These are phyloP conservation scores for Verticillium dahliae DNA, from an alignment of 2,329 filamentous ascomycete species.

Conservation along the genomic window DNA sequence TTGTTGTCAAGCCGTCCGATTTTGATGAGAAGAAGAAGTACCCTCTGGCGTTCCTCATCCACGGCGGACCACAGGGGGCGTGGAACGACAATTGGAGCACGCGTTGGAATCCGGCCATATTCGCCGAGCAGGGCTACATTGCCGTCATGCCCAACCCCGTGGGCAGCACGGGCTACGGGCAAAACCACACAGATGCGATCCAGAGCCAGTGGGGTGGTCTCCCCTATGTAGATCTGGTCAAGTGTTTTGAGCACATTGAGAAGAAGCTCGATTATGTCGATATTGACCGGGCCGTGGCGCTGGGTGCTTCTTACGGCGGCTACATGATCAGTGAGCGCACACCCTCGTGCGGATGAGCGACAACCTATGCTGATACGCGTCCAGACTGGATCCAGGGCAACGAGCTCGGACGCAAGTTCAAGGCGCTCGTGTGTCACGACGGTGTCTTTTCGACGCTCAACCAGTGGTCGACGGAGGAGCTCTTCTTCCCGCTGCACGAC, in stretches of 20 bases:
- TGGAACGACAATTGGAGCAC: conserved; percentile 74
- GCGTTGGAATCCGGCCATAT: conserved; percentile 80
- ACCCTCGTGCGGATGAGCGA: not conserved
- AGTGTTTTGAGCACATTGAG: conserved; percentile 68
- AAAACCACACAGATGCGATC: conserved; percentile 71
- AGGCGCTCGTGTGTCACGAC: conserved; percentile 82
- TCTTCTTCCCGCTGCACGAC: conserved; percentile 66
- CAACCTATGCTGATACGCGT: conserved; percentile 3
- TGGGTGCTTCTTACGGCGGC: conserved; percentile 70
- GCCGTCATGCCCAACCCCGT: conserved; percentile 79
- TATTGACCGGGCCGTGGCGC: conserved; percentile 60
- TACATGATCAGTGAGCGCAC: conserved; percentile 60
- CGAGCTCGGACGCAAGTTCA: conserved; percentile 74
- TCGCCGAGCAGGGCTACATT: conserved; percentile 82
- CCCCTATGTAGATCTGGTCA: conserved; percentile 77
- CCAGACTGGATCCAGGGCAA: conserved; percentile 86
- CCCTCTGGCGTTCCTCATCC: conserved; percentile 72
- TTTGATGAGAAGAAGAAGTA: conserved; percentile 69
- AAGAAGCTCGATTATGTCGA: conserved; percentile 63
- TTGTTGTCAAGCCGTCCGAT: conserved; percentile 58
- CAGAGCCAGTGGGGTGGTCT: conserved; percentile 75
- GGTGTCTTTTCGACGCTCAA: conserved; percentile 70
- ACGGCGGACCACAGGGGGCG: conserved; percentile 75
- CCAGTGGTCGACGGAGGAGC: conserved; percentile 59
- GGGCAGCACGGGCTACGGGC: conserved; percentile 76